phyloP scores from a whole-genome alignment of 2,329 filamentous ascomycete genomes.

The Aureobasidium sp. region DNA sequence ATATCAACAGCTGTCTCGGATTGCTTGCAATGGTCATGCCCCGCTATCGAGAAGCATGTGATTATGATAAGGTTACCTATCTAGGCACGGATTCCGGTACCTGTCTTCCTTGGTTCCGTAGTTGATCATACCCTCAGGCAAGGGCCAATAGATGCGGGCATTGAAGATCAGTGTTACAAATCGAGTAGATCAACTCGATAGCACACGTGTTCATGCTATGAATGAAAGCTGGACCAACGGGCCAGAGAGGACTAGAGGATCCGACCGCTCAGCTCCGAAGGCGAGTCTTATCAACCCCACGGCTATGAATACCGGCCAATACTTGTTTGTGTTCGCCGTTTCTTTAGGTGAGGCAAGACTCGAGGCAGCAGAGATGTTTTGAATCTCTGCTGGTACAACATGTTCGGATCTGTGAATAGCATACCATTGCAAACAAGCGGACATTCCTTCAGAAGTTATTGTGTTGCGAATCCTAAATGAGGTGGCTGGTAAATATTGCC shows the following conservation, averaged over 20 bases:
- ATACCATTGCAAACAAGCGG: neutral
- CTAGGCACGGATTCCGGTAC: slow-evolving; percentile 5
- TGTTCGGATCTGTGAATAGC: neutral
- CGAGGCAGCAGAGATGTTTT: neutral
- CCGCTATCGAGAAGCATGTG: slow-evolving; percentile 8
- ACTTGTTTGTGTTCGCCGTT: neutral
- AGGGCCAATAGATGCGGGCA: neutral
- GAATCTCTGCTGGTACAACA: neutral
- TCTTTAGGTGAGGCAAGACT: no score
- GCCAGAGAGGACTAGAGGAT: neutral
- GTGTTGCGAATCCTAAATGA: neutral
- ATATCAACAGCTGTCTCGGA: slow-evolving; percentile 5
- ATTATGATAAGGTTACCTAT: slow-evolving; percentile 9
- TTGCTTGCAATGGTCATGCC: neutral
- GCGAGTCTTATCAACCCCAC: slow-evolving; percentile 8
- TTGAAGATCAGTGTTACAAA: neutral
- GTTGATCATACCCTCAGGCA: neutral
- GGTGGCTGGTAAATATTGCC: neutral
- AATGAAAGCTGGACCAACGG: neutral
- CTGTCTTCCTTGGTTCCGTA: neutral
- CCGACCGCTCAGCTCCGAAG: slow-evolving; percentile 7
- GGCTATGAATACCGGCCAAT: neutral
- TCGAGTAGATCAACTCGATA: neutral
- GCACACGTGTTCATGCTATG: neutral
- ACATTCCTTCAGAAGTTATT: neutral